Conservation (phyloP, 352 stramenopile species). For the Phytophthora rubi region DNA sequence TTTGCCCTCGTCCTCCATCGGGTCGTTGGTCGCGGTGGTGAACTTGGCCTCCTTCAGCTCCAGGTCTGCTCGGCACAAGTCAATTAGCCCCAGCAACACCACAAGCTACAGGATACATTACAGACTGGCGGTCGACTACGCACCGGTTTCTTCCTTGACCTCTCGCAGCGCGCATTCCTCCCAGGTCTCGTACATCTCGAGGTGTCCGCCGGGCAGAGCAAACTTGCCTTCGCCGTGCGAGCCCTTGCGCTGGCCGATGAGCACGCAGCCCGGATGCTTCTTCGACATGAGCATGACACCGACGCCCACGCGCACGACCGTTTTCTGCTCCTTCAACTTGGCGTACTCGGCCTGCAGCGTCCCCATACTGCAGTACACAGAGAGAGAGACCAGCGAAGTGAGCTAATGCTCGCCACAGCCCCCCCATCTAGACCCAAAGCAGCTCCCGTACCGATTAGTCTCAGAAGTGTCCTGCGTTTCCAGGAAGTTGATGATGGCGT, state of each 20-base stretch:
- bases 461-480: constrained; percentile 81
- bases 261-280: constrained; percentile 68
- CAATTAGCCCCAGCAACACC: constrained; percentile 4
- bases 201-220: constrained; percentile 74
- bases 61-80: constrained; percentile 45
- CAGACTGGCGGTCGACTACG: background rate
- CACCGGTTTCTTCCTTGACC: constrained; percentile 85
- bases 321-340: constrained; percentile 64
- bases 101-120: constrained; percentile 3
- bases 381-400: constrained; percentile 11
- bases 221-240: constrained; percentile 83
- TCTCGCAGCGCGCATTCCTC: constrained; percentile 79
- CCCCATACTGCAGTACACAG: constrained; percentile 43
- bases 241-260: constrained; percentile 75
- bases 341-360: constrained; percentile 66
- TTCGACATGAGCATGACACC: constrained; percentile 76
- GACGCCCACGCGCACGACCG: constrained; percentile 76
- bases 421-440: background rate
- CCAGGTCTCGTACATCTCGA: constrained; percentile 88
- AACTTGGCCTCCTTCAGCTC: constrained; percentile 62
- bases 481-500: constrained; percentile 87
- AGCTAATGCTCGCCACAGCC: constrained; percentile 1
- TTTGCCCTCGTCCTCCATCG: constrained; percentile 81
- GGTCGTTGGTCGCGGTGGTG: constrained; percentile 83
- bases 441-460: constrained; percentile 48